Conservation (phyloP, 495 filamentous ascomycete genomes). For the Aspergillus affinis region DNA sequence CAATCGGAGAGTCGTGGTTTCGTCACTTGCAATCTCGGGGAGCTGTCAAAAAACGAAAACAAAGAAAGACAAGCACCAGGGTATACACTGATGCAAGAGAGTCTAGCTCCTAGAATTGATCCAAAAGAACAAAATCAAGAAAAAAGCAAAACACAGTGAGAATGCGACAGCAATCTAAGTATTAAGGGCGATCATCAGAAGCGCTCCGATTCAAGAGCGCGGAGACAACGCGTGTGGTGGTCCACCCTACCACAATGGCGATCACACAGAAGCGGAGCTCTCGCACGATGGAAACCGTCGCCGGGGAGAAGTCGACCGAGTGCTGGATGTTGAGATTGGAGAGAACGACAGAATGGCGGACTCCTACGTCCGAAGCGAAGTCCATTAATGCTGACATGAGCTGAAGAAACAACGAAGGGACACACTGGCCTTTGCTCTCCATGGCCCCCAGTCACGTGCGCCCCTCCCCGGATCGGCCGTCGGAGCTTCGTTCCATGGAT, state of each 20-base stretch:
- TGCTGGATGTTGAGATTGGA: slow-evolving; percentile 46
- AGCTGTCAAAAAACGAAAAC: background rate
- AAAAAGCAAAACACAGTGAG: slow-evolving; percentile 1
- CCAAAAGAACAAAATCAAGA: slow-evolving; percentile 1
- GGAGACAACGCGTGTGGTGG: slow-evolving; percentile 45
- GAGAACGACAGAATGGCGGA: slow-evolving; percentile 49
- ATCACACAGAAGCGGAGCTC: slow-evolving; percentile 49
- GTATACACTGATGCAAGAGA: background rate
- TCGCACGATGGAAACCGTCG: slow-evolving; percentile 42
- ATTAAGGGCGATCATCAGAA: slow-evolving; percentile 30
- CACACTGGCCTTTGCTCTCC: slow-evolving; percentile 18
- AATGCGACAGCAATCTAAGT: slow-evolving; percentile 1
- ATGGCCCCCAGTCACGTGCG: slow-evolving; percentile 17
- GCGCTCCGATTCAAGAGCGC: slow-evolving; percentile 36
- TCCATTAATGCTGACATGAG: slow-evolving; percentile 36
- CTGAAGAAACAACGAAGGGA: slow-evolving; percentile 19
- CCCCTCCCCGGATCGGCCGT: slow-evolving; percentile 14
- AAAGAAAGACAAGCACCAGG: background rate
- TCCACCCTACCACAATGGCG: slow-evolving; percentile 51
- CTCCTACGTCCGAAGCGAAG: slow-evolving; percentile 49
- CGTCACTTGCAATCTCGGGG: background rate
- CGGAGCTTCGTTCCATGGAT: slow-evolving; percentile 8
- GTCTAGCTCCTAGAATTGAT: background rate
- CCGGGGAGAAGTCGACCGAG: slow-evolving; percentile 47
- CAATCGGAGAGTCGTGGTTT: slow-evolving; percentile 12